phyloP scores from a whole-genome alignment of 1,284 basidiomycete species.

The Tilletia horrida region DNA sequence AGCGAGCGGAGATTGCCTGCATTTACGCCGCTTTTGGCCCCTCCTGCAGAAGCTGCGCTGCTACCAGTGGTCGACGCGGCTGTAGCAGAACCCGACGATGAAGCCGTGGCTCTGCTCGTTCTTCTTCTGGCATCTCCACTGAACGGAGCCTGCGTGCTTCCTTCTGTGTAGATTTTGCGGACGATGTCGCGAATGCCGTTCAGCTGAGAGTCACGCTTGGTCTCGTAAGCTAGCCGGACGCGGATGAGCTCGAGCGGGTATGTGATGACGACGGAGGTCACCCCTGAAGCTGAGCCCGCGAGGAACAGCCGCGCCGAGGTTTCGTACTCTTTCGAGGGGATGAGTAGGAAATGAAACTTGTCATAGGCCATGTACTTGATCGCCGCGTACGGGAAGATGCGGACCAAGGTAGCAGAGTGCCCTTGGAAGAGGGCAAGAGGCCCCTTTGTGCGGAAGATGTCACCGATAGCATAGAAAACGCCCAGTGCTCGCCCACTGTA shows the following conservation, averaged over 20 bases:
- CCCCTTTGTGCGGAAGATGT: conserved; percentile 74
- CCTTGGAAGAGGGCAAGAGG: conserved; percentile 84
- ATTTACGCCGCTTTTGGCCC: not conserved
- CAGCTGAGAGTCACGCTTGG: conserved; percentile 58
- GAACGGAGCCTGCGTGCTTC: conserved; percentile 48
- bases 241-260: conserved; percentile 94
- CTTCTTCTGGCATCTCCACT: conserved; percentile 42
- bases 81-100: conserved; percentile 26
- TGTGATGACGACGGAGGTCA: conserved; percentile 81
- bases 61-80: conserved; percentile 23
- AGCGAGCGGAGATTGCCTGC: not conserved
- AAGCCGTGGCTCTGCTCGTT: conserved; percentile 49
- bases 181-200: conserved; percentile 43
- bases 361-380: conserved; percentile 99
- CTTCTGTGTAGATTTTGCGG: conserved; percentile 48
- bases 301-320: conserved; percentile 79
- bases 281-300: conserved; percentile 83
- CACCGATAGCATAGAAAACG: conserved; percentile 72
- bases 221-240: conserved; percentile 90
- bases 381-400: conserved; percentile 87
- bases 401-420: conserved; percentile 77
- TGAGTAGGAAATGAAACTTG: conserved; percentile 72
- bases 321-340: conserved; percentile 75
- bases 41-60: conserved; percentile 3
- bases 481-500: conserved; percentile 83